Base-by-base conservation (phyloP, 495 filamentous ascomycete species). In the Mytilinidion resinicola region DNA sequence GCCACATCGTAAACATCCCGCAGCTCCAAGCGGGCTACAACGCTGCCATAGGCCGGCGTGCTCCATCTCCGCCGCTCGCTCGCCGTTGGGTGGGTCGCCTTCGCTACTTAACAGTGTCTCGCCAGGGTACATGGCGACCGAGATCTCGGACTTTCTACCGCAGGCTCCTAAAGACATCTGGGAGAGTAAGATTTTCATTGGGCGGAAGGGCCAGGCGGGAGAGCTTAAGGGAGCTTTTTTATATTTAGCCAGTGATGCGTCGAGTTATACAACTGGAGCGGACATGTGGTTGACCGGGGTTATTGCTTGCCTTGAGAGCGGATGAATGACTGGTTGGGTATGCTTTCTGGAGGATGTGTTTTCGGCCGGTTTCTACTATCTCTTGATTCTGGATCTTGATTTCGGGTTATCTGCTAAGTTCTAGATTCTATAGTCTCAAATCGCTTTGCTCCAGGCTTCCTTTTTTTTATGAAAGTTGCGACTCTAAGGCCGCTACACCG, bases 211-310 rank as follows among this genome's bases (percentile, higher is more conserved):
- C 35, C 73, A 86, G 25, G 86, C 87, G 0, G 88, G 89, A 78
- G 88, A 92, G 80, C 69, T 92, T 38, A 92, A 92, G 82, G 88
- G 85, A 5, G 86, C 85, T 5, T 92, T 90, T 70, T 84, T 90
- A 7, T 92, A 90, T 68, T 70, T 92, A 60, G 76, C 78, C 58
- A 83, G 78, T 62, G 86, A 92, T 72, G 88, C 88, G 8, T 83
- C 54, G 35, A 62, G 60, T 15, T 72, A 72, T 63, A 63, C 60
- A 11, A 82, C 70, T 14, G 80, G 80, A 30, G 66, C 74, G 9
- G 79, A 83, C 55, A 67, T 83, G 59, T 82, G 20, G 79, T 83
- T 57, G 80, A 83, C 60, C 80, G 80, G 17, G 80, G 80, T 12
- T 82, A 82, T 66, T 34, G 43, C 33, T 25, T 57, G 14, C 43